Evolutionary conservation across 2,329 filamentous ascomycete species (phyloP).

Genomic region (Lizonia empirigonia): DNA sequence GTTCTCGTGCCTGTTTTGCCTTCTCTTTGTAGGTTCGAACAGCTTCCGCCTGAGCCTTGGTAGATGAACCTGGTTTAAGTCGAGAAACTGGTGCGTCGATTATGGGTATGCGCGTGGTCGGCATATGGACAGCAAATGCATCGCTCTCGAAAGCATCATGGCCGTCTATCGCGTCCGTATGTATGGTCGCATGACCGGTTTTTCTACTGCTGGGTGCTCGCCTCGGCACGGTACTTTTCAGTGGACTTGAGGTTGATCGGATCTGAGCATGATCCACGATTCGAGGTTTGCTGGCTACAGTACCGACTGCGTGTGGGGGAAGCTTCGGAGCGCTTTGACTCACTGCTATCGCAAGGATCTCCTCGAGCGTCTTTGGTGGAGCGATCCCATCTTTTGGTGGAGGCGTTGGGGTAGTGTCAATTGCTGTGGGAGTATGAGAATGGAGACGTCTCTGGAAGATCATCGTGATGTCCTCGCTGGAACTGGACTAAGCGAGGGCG

Average conservation of each 20-base stretch:
- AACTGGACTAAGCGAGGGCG: not conserved
- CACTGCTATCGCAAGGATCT: constrained; percentile 19
- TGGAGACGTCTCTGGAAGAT: constrained; percentile 21
- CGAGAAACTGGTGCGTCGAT: constrained; percentile 27
- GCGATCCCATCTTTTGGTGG: constrained; percentile 4
- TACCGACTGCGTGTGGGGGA: constrained; percentile 11
- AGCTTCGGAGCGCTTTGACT: constrained; percentile 14
- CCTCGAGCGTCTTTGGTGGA: constrained; percentile 23
- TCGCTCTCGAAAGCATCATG: constrained; percentile 43
- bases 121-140: constrained; percentile 43
- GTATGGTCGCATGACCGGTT: constrained; percentile 32
- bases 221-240: constrained; percentile 7
- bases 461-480: constrained; percentile 11
- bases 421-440: constrained; percentile 8
- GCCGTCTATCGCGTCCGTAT: constrained; percentile 32
- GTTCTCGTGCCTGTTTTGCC: constrained; percentile 29
- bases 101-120: constrained; percentile 40
- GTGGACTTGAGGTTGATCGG: constrained; percentile 5
- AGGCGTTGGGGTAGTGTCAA: constrained; percentile 10
- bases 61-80: constrained; percentile 20
- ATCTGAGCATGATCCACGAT: not conserved
- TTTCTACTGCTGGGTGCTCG: constrained; percentile 33
- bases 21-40: constrained; percentile 39
- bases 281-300: constrained; percentile 2
- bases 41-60: constrained; percentile 34